Evolutionary conservation across 1,139 yeast species (phyloP).

Genomic region (Hyphopichia khmerensis): DNA sequence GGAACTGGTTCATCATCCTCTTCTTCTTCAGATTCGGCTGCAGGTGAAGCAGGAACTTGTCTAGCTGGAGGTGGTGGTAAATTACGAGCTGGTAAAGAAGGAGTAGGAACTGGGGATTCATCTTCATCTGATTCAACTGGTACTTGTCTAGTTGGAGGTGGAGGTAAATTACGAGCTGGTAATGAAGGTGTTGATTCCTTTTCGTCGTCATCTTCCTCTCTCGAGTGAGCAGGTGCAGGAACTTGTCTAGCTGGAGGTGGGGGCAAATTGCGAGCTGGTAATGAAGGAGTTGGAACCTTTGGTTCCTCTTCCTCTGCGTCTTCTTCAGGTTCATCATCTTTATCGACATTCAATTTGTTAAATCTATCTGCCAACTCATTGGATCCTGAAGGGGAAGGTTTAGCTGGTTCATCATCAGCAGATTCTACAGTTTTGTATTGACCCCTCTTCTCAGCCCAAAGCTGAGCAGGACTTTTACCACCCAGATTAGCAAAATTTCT

Average conservation of each 20-base stretch:
- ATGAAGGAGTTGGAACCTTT: slow-evolving; percentile 12
- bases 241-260: slow-evolving; percentile 17
- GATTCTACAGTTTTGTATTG: slow-evolving; percentile 46
- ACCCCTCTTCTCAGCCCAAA: slow-evolving; percentile 93
- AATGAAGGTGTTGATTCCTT: slow-evolving; percentile 11
- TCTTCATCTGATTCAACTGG: slow-evolving; percentile 30
- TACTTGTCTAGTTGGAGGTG: slow-evolving; percentile 15
- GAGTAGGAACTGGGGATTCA: slow-evolving; percentile 9
- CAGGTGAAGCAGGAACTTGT: slow-evolving; percentile 6
- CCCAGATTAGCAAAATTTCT: slow-evolving; percentile 68
- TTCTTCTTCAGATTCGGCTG: slow-evolving; percentile 20
- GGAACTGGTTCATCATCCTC: slow-evolving; percentile 12
- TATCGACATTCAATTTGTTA: slow-evolving; percentile 7
- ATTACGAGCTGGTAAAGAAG: slow-evolving; percentile 17
- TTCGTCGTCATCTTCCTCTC: slow-evolving; percentile 18
- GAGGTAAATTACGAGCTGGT: slow-evolving; percentile 20
- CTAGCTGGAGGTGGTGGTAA: slow-evolving; percentile 21
- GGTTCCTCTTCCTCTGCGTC: slow-evolving; percentile 21
- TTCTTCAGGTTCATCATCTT: slow-evolving; percentile 13
- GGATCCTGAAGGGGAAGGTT: neutral
- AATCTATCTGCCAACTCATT: slow-evolving; percentile 7
- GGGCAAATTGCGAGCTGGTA: slow-evolving; percentile 20
- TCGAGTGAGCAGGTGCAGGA: slow-evolving; percentile 11
- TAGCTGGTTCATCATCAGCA: slow-evolving; percentile 17
- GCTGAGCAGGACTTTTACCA: slow-evolving; percentile 92